A percentile compares a stretch with the other conserved stretches of the same genome.
Conservation (phyloP, 495 filamentous ascomycete genomes). For the Echria macrotheca region DNA sequence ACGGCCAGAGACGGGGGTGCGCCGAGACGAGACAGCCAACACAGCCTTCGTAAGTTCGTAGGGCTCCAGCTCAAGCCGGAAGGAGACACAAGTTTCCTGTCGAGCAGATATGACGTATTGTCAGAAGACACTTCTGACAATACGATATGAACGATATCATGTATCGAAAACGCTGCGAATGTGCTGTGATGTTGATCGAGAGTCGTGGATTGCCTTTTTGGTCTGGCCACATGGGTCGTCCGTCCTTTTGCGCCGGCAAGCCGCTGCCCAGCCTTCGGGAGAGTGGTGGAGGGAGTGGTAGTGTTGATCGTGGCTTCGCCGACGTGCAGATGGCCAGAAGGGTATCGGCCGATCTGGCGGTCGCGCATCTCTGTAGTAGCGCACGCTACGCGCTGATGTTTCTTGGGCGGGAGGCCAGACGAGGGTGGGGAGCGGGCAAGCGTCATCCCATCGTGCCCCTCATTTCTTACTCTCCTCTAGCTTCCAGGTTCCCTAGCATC, state of each 20-base stretch:
- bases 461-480: background rate
- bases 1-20: background rate
- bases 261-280: background rate
- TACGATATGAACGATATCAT: background rate
- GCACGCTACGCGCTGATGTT: constrained; percentile 4
- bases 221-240: background rate
- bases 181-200: too few relatives aligned
- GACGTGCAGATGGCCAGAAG: background rate
- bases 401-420: background rate
- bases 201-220: background rate
- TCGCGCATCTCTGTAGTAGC: constrained; percentile 17
- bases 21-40: constrained; percentile 7
- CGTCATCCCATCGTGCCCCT: constrained; percentile 5
- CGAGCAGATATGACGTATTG: background rate
- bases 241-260: constrained; percentile 1
- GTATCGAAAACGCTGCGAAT: too few relatives aligned
- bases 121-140: background rate
- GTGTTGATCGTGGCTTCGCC: background rate
- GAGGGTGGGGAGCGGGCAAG: background rate
- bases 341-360: constrained; percentile 25
- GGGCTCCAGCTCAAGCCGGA: constrained; percentile 17
- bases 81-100: constrained; percentile 20
- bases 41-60: constrained; percentile 8
- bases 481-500: too few relatives aligned
- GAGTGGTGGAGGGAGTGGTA: background rate